These are phyloP conservation scores for Metschnikowia henanensis DNA, from an alignment of 805 yeast genomes.

Conservation along the genomic window DNA sequence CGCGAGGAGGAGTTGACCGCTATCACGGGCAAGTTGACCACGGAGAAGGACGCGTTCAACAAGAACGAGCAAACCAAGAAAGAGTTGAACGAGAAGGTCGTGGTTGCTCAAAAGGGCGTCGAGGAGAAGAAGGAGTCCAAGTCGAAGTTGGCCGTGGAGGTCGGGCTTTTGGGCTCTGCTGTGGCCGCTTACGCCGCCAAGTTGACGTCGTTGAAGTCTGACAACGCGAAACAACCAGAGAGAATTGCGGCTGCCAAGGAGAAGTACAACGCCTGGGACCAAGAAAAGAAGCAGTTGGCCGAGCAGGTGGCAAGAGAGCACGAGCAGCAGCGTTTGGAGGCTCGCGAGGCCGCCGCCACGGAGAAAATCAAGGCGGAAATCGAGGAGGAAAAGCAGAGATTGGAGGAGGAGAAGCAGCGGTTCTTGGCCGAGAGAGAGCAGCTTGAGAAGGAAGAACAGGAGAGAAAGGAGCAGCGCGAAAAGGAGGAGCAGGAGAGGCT, in stretches of 20 bases:
- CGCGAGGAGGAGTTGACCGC: slow-evolving; percentile 33
- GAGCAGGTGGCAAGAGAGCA: slow-evolving; percentile 29
- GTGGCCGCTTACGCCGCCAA: slow-evolving; percentile 47
- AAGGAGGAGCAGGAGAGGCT: slow-evolving; percentile 16
- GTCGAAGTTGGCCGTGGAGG: slow-evolving; percentile 40
- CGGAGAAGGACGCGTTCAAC: slow-evolving; percentile 29
- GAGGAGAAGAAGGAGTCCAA: slow-evolving; percentile 39
- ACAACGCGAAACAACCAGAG: slow-evolving; percentile 33
- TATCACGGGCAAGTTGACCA: slow-evolving; percentile 31
- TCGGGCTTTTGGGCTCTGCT: slow-evolving; percentile 41
- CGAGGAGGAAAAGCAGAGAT: slow-evolving; percentile 16
- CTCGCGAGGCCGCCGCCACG: slow-evolving; percentile 33
- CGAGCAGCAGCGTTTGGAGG: slow-evolving; percentile 29
- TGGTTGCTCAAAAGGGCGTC: slow-evolving; percentile 34
- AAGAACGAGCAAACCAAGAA: slow-evolving; percentile 37
- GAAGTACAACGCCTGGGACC: slow-evolving; percentile 43
- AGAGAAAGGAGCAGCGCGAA: slow-evolving; percentile 14
- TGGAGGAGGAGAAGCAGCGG: slow-evolving; percentile 16
- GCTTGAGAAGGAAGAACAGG: slow-evolving; percentile 15
- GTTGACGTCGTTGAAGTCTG: slow-evolving; percentile 37
- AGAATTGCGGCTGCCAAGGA: slow-evolving; percentile 44
- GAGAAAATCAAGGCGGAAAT: slow-evolving; percentile 14
- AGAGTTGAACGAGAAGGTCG: slow-evolving; percentile 40
- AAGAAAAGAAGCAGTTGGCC: slow-evolving; percentile 42
- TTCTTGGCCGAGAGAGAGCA: slow-evolving; percentile 17